Conservation (phyloP, 2,329 filamentous ascomycete species). For the Alternaria viburni region DNA sequence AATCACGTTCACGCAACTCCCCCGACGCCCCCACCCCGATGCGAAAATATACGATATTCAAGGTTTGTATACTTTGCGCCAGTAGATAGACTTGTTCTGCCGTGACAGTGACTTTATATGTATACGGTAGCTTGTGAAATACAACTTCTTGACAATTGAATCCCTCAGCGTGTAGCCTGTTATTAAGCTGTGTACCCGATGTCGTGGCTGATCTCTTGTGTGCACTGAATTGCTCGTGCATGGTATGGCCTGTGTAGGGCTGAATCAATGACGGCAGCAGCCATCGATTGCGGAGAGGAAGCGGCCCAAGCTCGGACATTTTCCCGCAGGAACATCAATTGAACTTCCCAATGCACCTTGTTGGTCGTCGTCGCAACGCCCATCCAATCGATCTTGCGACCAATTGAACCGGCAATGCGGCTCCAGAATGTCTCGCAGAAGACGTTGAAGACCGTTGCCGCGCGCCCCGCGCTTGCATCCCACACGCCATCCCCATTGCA, state of each 20-base stretch:
- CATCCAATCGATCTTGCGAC: slow-evolving; percentile 1
- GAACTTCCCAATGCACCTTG: not conserved
- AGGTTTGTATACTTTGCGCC: slow-evolving; percentile 17
- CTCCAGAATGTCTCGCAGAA: slow-evolving; percentile 44
- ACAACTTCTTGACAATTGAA: not conserved
- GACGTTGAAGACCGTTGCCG: slow-evolving; percentile 36
- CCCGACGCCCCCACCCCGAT: slow-evolving; percentile 14
- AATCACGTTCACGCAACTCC: slow-evolving; percentile 10
- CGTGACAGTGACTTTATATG: slow-evolving; percentile 12
- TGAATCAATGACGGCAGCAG: slow-evolving; percentile 18
- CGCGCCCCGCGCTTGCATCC: slow-evolving; percentile 24
- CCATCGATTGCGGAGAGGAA: slow-evolving; percentile 1
- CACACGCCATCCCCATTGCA: slow-evolving; percentile 17
- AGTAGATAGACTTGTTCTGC: slow-evolving; percentile 4
- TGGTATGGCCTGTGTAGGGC: slow-evolving; percentile 12
- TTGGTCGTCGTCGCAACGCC: slow-evolving; percentile 9
- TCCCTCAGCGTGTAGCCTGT: not conserved
- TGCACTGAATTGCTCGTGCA: not conserved
- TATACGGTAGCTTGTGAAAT: slow-evolving; percentile 1
- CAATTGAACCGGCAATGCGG: slow-evolving; percentile 44
- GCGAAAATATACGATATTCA: slow-evolving; percentile 8
- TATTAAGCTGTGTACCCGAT: not conserved
- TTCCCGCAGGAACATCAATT: slow-evolving; percentile 1
- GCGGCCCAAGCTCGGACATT: slow-evolving; percentile 16
- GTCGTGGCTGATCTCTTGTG: not conserved